phyloP scores from a whole-genome alignment of 2,329 filamentous ascomycete genomes.

The Emydomyces testavorans region DNA sequence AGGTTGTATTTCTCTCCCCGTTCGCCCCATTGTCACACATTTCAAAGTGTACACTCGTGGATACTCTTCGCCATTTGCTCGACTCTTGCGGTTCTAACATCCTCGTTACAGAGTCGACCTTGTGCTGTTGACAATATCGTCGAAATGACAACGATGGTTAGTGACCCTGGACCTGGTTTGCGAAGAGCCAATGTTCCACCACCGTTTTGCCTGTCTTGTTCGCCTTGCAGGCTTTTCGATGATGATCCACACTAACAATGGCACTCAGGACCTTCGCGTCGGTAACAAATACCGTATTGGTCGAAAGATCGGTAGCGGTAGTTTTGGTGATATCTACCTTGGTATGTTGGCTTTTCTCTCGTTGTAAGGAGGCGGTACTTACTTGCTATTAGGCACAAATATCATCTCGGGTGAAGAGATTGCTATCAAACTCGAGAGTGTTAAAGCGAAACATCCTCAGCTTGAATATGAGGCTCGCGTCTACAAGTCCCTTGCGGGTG shows the following conservation, averaged over 20 bases:
- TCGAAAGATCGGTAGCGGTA: slow-evolving; percentile 95
- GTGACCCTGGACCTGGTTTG: slow-evolving; percentile 17
- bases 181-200: neutral
- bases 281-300: slow-evolving; percentile 99
- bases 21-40: too few relatives aligned
- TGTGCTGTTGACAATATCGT: neutral
- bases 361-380: slow-evolving; percentile 15
- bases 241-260: neutral
- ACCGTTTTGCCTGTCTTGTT: too few relatives aligned
- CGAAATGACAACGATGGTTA: slow-evolving; percentile 55
- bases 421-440: slow-evolving; percentile 97
- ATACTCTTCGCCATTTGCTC: neutral
- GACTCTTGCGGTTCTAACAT: neutral
- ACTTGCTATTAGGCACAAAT: slow-evolving; percentile 62
- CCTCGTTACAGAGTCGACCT: neutral
- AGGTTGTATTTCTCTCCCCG: too few relatives aligned
- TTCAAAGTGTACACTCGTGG: too few relatives aligned
- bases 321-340: slow-evolving; percentile 96
- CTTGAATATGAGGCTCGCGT: slow-evolving; percentile 97
- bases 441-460: slow-evolving; percentile 98
- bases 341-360: slow-evolving; percentile 37
- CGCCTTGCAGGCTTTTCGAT: too few relatives aligned
- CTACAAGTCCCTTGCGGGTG: slow-evolving; percentile 74
- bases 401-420: slow-evolving; percentile 99
- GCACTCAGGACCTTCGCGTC: slow-evolving; percentile 85